These are phyloP conservation scores for Akebia trifoliata DNA, from an alignment of 164 flowering plant genomes.

Conservation along the genomic window DNA sequence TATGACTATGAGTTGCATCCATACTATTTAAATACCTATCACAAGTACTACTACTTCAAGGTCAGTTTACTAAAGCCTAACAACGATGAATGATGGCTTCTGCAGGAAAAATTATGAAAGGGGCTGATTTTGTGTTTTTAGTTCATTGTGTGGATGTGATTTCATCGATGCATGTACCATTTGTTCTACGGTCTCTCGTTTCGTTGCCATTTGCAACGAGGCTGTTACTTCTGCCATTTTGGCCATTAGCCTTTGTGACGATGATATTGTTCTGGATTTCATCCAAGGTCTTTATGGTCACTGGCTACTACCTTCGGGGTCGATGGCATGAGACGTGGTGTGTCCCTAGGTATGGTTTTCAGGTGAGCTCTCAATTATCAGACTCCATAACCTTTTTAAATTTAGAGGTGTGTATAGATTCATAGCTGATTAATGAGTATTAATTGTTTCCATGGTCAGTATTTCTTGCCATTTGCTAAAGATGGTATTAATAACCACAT, in stretches of 20 bases:
- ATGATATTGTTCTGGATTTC: constrained; percentile 67
- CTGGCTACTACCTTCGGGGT: constrained; percentile 57
- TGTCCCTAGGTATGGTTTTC: constrained; percentile 86
- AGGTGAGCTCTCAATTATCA: constrained; percentile 38
- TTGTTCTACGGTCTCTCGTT: constrained; percentile 44
- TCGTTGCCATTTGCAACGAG: constrained; percentile 46
- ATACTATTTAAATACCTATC: too few relatives aligned
- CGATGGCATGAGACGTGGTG: constrained; percentile 67
- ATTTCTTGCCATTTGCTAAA: constrained; percentile 77
- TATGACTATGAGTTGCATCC: too few relatives aligned
- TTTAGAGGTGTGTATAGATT: too few relatives aligned
- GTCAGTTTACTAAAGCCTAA: too few relatives aligned
- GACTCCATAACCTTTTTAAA: too few relatives aligned
- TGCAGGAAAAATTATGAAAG: constrained; percentile 42
- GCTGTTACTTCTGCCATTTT: constrained; percentile 46
- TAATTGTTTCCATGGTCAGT: constrained; percentile 35
- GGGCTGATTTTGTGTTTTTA: constrained; percentile 83
- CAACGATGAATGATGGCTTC: too few relatives aligned
- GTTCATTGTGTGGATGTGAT: constrained; percentile 73
- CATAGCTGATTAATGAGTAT: neutral
- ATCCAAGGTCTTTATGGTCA: constrained; percentile 53
- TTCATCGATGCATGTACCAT: constrained; percentile 62
- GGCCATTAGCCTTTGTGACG: constrained; percentile 42
- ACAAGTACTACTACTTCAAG: too few relatives aligned
- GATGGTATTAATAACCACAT: constrained; percentile 79